A percentile compares a stretch with the other conserved stretches of the same genome.
Evolutionary conservation across 2,329 filamentous ascomycete species (phyloP).

Genomic region (Metarhizium humberi): DNA sequence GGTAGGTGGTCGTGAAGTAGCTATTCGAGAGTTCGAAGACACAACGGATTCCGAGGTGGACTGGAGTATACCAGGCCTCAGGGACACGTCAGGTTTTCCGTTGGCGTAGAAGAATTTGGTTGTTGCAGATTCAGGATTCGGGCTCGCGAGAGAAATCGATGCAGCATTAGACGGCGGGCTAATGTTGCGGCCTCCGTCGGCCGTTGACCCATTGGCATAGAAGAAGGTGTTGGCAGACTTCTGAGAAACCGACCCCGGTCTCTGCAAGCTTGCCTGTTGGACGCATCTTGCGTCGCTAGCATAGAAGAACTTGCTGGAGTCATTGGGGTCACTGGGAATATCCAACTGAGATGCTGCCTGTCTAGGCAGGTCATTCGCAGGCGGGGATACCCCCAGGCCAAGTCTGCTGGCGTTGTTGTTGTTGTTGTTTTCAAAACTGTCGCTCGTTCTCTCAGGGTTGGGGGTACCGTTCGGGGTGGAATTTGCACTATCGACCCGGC

Average conservation of each 20-base stretch:
- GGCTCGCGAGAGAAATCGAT: slow-evolving; percentile 24
- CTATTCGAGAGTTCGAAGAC: slow-evolving; percentile 34
- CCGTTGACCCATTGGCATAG: slow-evolving; percentile 42
- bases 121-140: slow-evolving; percentile 29
- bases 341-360: slow-evolving; percentile 15
- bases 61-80: slow-evolving; percentile 25
- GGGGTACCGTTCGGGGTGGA: slow-evolving; percentile 58
- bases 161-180: slow-evolving; percentile 19
- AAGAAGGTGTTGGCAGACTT: slow-evolving; percentile 42
- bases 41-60: slow-evolving; percentile 34
- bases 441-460: slow-evolving; percentile 30
- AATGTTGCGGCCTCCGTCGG: slow-evolving; percentile 27
- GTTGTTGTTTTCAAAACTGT: slow-evolving; percentile 31
- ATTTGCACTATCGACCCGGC: slow-evolving; percentile 57
- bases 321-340: slow-evolving; percentile 16
- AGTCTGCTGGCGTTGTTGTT: slow-evolving; percentile 7
- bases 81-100: slow-evolving; percentile 41
- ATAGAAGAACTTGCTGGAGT: slow-evolving; percentile 72
- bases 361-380: slow-evolving; percentile 20
- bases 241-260: slow-evolving; percentile 30
- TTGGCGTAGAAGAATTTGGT: slow-evolving; percentile 72
- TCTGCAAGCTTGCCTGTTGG: slow-evolving; percentile 26
- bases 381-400: slow-evolving; percentile 24
- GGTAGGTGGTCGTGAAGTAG: slow-evolving; percentile 29
- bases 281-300: slow-evolving; percentile 63